Conservation (phyloP, 1,284 basidiomycete genomes). For the Cryptococcus neoformans region DNA sequence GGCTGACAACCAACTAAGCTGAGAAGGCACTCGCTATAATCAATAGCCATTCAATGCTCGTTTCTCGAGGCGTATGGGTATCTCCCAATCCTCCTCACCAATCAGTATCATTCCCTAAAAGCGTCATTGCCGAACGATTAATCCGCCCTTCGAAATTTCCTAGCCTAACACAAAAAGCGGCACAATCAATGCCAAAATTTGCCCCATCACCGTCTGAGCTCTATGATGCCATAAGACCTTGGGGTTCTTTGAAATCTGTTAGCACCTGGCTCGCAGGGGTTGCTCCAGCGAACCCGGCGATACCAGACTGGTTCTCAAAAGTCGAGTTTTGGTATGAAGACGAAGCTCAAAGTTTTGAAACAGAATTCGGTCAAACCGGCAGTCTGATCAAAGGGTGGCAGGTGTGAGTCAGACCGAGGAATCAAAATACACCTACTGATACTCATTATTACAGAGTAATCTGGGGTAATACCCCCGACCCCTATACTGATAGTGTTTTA, state of each 20-base stretch:
- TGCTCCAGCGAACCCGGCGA: background rate
- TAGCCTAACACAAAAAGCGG: background rate
- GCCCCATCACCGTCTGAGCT: conserved; percentile 60
- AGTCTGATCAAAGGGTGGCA: conserved; percentile 33
- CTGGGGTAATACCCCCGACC: background rate
- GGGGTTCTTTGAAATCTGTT: conserved; percentile 38
- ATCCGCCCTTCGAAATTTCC: conserved; percentile 22
- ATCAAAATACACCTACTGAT: conserved; percentile 5
- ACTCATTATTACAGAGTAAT: conserved; percentile 10
- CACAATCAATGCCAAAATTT: background rate
- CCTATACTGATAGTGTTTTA: background rate
- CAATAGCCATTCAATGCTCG: conserved; percentile 66
- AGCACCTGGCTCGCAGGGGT: conserved; percentile 19
- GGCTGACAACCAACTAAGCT: conserved; percentile 53
- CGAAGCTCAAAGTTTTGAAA: conserved; percentile 72
- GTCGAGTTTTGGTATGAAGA: conserved; percentile 87
- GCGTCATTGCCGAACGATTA: conserved; percentile 18
- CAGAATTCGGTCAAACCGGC: conserved; percentile 43
- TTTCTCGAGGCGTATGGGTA: conserved; percentile 56
- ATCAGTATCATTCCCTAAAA: conserved; percentile 56
- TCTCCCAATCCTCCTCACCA: conserved; percentile 65
- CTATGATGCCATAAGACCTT: conserved; percentile 68
- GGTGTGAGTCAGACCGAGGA: conserved; percentile 20
- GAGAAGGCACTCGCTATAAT: conserved; percentile 83
- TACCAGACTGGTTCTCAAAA: conserved; percentile 60